Evolutionary conservation across 495 filamentous ascomycete genomes (phyloP).

Genomic region (Lasiosphaeria ovina): DNA sequence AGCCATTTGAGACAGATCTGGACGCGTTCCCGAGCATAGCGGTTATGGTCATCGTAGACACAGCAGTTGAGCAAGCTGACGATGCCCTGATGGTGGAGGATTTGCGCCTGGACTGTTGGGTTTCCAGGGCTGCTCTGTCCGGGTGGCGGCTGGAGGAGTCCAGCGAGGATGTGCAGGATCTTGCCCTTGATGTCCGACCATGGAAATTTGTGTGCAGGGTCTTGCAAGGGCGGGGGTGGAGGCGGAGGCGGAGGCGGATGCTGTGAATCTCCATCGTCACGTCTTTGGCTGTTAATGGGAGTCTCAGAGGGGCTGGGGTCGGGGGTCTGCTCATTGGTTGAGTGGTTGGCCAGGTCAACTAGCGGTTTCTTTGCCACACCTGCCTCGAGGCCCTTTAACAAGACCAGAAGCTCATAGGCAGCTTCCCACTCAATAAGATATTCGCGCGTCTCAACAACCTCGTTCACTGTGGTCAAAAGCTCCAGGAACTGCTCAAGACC

Average conservation of each 20-base stretch:
- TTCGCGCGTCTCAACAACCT: slow-evolving; percentile 54
- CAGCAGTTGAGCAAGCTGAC: slow-evolving; percentile 85
- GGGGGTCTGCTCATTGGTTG: slow-evolving; percentile 15
- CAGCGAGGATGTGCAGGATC: slow-evolving; percentile 81
- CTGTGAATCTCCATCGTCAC: slow-evolving; percentile 39
- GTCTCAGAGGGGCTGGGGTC: slow-evolving; percentile 28
- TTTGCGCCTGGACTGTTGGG: slow-evolving; percentile 77
- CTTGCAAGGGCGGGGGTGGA: slow-evolving; percentile 61
- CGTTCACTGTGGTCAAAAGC: slow-evolving; percentile 87
- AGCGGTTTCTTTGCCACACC: slow-evolving; percentile 67
- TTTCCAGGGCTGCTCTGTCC: slow-evolving; percentile 61
- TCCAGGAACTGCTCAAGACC: slow-evolving; percentile 91
- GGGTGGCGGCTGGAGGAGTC: slow-evolving; percentile 61
- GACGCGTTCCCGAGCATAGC: slow-evolving; percentile 85
- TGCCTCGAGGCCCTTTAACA: slow-evolving; percentile 81
- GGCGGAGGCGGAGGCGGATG: slow-evolving; percentile 45
- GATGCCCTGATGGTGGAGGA: slow-evolving; percentile 76
- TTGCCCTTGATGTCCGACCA: slow-evolving; percentile 93
- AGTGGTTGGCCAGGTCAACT: slow-evolving; percentile 27
- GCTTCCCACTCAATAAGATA: slow-evolving; percentile 88
- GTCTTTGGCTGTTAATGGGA: slow-evolving; percentile 18
- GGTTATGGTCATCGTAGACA: slow-evolving; percentile 80
- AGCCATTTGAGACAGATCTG: slow-evolving; percentile 88
- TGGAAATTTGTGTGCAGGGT: slow-evolving; percentile 83
- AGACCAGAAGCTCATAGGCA: slow-evolving; percentile 74